Base-by-base conservation (phyloP, 1,284 basidiomycete species). In the Thecaphora thlaspeos region DNA sequence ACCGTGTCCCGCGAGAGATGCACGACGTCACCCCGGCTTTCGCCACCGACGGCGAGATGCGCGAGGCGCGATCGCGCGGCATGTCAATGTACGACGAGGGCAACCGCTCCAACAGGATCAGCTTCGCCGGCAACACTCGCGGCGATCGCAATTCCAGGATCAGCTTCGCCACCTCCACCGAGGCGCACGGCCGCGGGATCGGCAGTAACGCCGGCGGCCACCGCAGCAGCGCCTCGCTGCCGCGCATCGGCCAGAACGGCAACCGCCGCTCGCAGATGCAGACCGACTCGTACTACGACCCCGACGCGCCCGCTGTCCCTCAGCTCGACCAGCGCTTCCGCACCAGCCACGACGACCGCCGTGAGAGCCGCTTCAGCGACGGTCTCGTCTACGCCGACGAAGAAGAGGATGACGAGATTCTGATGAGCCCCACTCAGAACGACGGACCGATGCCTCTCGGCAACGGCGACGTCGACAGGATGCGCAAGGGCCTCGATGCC, bases 361-460 rank as follows among this genome's bases (percentile, higher is more conserved):
- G 52, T 14, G 39, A 56, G 5, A 58, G 55, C 42, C 52, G 49
- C 42, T 62, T 61, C 51, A 46, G 47, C 24, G 55, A 61, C 28
- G 63, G 59, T 18, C 59, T 58, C 43, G 41, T 66, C 41, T 66
- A 66, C 51, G 61, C 57, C 26, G 61, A 57, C 7, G 51, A 37
- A 26, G 51, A 55, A 28, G 59, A 72, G 28, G 61, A 62, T 7
- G 68, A 70, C 34, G 62, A 67, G 45, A 46, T 62, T 24, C 51
- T 61, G 44, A 71, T 71, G 70, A 67, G 63, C 53, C 70, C 70
- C n/a, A 69, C 66, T 8, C 68, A 71, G 42, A 57, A 71, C 56
- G 56, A 71, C 9, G 67, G 63, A 24, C 54, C 68, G 11, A 51
- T 45, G 28, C 57, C 63, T 18, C 56, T 70, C 23, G 51, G 53